Conservation (phyloP, 2,329 filamentous ascomycete species). For the Aspergillus alliaceus region DNA sequence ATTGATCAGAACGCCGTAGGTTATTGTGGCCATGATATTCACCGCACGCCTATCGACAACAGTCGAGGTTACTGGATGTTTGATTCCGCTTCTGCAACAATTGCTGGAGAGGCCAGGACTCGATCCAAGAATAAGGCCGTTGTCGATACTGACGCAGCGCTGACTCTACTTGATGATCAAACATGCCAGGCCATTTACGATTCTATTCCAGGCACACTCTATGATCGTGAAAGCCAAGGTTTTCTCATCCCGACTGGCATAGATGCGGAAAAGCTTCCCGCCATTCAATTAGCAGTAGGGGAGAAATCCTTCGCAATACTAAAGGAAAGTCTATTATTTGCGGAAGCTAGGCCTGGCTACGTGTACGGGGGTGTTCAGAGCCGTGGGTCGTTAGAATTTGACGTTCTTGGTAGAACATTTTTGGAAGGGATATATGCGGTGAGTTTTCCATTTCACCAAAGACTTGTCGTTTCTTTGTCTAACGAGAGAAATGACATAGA, state of each 20-base stretch:
- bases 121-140: constrained; percentile 64
- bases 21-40: constrained; percentile 54
- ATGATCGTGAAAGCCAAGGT: constrained; percentile 59
- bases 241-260: constrained; percentile 62
- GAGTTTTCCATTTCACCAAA: constrained; percentile 27
- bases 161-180: constrained; percentile 63
- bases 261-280: constrained; percentile 56
- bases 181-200: constrained; percentile 64
- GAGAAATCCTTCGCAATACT: constrained; percentile 60
- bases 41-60: constrained; percentile 64
- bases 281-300: constrained; percentile 64
- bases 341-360: constrained; percentile 54
- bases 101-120: constrained; percentile 57
- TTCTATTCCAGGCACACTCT: constrained; percentile 61
- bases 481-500: constrained; percentile 33
- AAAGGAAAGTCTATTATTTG: constrained; percentile 63
- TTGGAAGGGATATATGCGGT: constrained; percentile 66
- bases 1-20: constrained; percentile 65
- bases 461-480: constrained; percentile 7
- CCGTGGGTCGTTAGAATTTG: constrained; percentile 58
- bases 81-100: constrained; percentile 54
- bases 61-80: constrained; percentile 70
- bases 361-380: constrained; percentile 68
- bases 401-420: constrained; percentile 65
- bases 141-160: constrained; percentile 70